Conservation (phyloP, 768 basidiomycete genomes). For the Coprinellus aureogranulatus region DNA sequence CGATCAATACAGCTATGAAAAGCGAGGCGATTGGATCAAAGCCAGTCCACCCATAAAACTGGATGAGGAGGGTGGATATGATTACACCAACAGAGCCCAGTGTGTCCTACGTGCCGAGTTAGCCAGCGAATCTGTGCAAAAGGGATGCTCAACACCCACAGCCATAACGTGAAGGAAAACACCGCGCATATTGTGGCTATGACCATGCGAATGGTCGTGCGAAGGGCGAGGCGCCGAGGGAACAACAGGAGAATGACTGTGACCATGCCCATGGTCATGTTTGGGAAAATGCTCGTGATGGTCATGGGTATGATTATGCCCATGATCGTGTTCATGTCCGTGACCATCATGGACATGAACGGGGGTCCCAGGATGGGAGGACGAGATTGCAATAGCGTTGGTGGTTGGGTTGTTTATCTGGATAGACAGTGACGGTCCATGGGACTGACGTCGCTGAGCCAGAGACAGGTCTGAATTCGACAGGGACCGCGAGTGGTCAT, state of each 20-base stretch:
- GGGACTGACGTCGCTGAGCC: slow-evolving; percentile 6
- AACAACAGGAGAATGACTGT: slow-evolving; percentile 58
- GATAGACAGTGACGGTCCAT: slow-evolving; percentile 11
- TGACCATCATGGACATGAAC: slow-evolving; percentile 43
- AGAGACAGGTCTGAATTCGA: slow-evolving; percentile 3
- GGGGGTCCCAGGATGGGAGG: slow-evolving; percentile 3
- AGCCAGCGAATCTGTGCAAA: background rate
- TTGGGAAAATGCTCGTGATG: too few species aligned
- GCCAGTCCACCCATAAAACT: slow-evolving; percentile 96
- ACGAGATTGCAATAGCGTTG: slow-evolving; percentile 22
- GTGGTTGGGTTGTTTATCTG: slow-evolving; percentile 22
- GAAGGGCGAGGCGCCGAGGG: background rate
- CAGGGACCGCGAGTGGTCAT: slow-evolving; percentile 6
- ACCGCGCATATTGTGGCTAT: slow-evolving; percentile 98
- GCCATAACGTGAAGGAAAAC: slow-evolving; percentile 98
- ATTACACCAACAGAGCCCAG: slow-evolving; percentile 98
- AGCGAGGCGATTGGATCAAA: slow-evolving; percentile 98
- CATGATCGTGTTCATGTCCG: slow-evolving; percentile 39
- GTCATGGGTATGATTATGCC: slow-evolving; percentile 26
- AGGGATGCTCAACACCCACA: slow-evolving; percentile 44
- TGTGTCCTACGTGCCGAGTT: slow-evolving; percentile 61
- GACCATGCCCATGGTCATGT: slow-evolving; percentile 59
- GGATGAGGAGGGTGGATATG: slow-evolving; percentile 91
- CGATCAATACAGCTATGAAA: slow-evolving; percentile 93
- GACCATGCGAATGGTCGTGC: slow-evolving; percentile 59